Evolutionary conservation across 768 basidiomycete species (phyloP), one percentile per base, ranked within the genome.

Genomic region (Pleurotus citrinopileatus): DNA sequence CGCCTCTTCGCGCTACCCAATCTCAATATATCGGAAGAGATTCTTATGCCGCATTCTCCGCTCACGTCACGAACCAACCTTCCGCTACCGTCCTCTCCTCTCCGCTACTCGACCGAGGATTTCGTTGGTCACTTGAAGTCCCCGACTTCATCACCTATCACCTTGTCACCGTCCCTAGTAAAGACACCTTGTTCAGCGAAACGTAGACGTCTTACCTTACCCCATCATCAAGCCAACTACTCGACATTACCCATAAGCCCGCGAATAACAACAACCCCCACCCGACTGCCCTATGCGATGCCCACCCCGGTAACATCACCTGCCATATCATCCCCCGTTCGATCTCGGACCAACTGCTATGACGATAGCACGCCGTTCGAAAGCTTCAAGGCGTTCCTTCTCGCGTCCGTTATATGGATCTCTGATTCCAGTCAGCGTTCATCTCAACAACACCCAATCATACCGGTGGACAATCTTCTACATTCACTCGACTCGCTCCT

Each of bases 401-500:
- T 20, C 32, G 2, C 4, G 15, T 20, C n/a, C n/a, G 22, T 50
- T 15, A 20, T 43, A 36, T 17, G 32, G 22, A 19, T 26, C 17
- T 60, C 65, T 42, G 57, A 37, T 25, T 44, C 36, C 44, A 34
- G 34, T 19, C 50, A 42, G 22, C 56, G 3, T 40, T 27, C 9
- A 45, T 50, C 28, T 67, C 60, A 60, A 9, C 58, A 61, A 15
- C 5, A n/a, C 38, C 27, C 45, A 28, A 8, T 1, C 7, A 55
- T 79, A 10, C 66, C 72, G 3, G 57, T 54, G 1, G 68, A 64
- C 17, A 66, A 70, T 37, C 65, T 65, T 12, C 57, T 80, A 7
- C 73, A 77, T 56, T 71, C 72, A 1, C 52, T 83, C 8, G 72
- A 77, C n/a, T 69, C 78, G 1, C 55, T 83, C 6, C 58, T 82